Conservation (phyloP, 331 rosid species). For the Spiraea crenata region DNA sequence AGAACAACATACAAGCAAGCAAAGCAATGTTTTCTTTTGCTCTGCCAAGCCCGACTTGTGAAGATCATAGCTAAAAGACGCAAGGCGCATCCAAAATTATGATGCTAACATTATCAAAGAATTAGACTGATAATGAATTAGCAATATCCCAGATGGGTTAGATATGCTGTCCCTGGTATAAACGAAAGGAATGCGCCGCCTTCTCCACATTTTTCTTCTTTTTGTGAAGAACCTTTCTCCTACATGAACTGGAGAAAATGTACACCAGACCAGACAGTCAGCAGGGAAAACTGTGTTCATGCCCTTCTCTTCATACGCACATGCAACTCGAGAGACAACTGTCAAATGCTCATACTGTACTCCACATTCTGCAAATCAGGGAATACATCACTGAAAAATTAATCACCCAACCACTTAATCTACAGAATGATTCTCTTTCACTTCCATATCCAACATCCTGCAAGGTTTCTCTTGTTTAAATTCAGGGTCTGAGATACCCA, state of each 20-base stretch:
- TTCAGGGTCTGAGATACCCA: constrained; percentile 41
- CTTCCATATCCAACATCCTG: constrained; percentile 50
- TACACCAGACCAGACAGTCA: background rate
- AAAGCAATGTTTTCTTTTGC: too few species aligned
- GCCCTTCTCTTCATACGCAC: background rate
- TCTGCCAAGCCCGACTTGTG: too few species aligned
- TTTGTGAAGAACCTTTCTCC: too few species aligned
- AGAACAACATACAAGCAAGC: too few species aligned
- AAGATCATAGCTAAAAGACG: too few species aligned
- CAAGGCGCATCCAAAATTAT: too few species aligned
- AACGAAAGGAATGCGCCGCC: background rate
- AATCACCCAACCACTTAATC: constrained; percentile 29
- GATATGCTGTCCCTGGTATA: background rate
- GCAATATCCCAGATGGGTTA: background rate
- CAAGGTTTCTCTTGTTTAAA: constrained; percentile 53
- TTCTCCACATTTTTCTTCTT: background rate
- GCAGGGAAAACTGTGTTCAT: background rate
- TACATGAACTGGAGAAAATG: background rate
- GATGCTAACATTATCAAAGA: background rate
- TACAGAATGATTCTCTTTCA: constrained; percentile 45
- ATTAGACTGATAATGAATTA: background rate
- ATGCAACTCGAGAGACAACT: background rate
- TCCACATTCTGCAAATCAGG: background rate
- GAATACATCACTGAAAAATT: background rate
- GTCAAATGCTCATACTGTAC: background rate